phyloP scores from a whole-genome alignment of 345 rosid genomes.

The Camelina neglecta region DNA sequence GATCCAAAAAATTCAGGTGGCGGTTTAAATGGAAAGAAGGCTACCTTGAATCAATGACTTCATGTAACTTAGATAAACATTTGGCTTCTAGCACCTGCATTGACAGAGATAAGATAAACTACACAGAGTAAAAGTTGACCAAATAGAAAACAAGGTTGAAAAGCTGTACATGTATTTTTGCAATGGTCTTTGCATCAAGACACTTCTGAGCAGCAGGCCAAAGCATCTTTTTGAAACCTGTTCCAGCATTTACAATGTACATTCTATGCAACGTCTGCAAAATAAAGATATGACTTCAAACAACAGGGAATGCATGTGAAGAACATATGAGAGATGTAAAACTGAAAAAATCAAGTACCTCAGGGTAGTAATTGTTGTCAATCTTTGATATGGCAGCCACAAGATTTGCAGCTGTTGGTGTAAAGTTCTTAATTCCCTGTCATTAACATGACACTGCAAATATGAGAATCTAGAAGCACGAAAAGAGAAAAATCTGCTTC shows the following conservation, averaged over 20 bases:
- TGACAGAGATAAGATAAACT: conserved; percentile 24
- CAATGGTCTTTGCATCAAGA: conserved; percentile 82
- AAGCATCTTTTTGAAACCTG: conserved; percentile 94
- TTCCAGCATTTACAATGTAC: conserved; percentile 94
- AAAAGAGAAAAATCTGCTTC: conserved; percentile 8
- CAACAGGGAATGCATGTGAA: conserved; percentile 2
- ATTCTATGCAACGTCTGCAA: conserved; percentile 84
- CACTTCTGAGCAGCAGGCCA: conserved; percentile 99
- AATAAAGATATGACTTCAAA: conserved; percentile 16
- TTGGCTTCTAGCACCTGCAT: conserved; percentile 90
- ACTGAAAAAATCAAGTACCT: conserved; percentile 56
- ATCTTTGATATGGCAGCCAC: conserved; percentile 78
- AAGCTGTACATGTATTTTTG: conserved; percentile 76
- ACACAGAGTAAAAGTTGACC: conserved; percentile 20
- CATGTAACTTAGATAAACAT: conserved; percentile 69
- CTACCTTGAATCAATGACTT: conserved; percentile 83
- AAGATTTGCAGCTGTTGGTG: conserved; percentile 83
- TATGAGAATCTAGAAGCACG: conserved; percentile 39
- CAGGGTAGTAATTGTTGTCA: conserved; percentile 92
- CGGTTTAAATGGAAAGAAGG: conserved; percentile 28
- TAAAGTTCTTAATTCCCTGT: conserved; percentile 92
- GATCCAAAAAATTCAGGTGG: not conserved
- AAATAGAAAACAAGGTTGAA: conserved; percentile 33
- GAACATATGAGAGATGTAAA: conserved; percentile 14
- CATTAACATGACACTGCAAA: conserved; percentile 37